These are phyloP conservation scores for Ciborinia camelliae DNA, from an alignment of 2,329 filamentous ascomycete genomes.

Conservation along the genomic window DNA sequence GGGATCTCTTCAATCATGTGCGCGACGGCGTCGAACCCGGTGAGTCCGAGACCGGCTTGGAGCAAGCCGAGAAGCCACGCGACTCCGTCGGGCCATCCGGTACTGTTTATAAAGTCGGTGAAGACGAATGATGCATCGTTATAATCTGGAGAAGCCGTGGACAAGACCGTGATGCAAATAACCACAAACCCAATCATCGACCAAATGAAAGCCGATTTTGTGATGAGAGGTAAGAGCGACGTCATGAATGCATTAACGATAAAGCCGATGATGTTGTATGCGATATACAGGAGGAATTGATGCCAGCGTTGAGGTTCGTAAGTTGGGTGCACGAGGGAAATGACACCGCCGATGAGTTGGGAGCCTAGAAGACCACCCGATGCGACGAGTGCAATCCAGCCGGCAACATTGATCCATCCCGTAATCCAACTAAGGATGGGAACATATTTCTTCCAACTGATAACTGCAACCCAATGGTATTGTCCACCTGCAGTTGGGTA, in stretches of 20 bases:
- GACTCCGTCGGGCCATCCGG: slow-evolving; percentile 50
- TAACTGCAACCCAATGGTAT: slow-evolving; percentile 56
- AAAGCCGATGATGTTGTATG: slow-evolving; percentile 45
- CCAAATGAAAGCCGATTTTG: slow-evolving; percentile 49
- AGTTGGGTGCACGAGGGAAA: slow-evolving; percentile 49
- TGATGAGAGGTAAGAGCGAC: slow-evolving; percentile 48
- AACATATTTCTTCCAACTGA: slow-evolving; percentile 47
- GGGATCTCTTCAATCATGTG: slow-evolving; percentile 53
- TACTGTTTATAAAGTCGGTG: slow-evolving; percentile 50
- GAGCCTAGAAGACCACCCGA: slow-evolving; percentile 51
- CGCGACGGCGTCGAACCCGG: slow-evolving; percentile 42
- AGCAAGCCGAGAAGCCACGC: slow-evolving; percentile 51
- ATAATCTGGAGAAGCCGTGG: slow-evolving; percentile 50
- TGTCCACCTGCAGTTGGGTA: slow-evolving; percentile 55
- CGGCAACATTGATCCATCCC: slow-evolving; percentile 48
- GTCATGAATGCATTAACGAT: slow-evolving; percentile 49
- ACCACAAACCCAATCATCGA: slow-evolving; percentile 52
- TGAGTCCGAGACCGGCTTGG: slow-evolving; percentile 52
- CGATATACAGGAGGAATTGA: slow-evolving; percentile 50
- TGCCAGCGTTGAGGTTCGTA: slow-evolving; percentile 46
- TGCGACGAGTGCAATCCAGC: slow-evolving; percentile 46
- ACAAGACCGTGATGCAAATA: slow-evolving; percentile 50
- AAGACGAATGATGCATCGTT: slow-evolving; percentile 53
- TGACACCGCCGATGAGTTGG: slow-evolving; percentile 53
- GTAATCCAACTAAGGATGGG: slow-evolving; percentile 45